Conservation (phyloP, 2,329 filamentous ascomycete genomes). For the Cladosporium colombiae region DNA sequence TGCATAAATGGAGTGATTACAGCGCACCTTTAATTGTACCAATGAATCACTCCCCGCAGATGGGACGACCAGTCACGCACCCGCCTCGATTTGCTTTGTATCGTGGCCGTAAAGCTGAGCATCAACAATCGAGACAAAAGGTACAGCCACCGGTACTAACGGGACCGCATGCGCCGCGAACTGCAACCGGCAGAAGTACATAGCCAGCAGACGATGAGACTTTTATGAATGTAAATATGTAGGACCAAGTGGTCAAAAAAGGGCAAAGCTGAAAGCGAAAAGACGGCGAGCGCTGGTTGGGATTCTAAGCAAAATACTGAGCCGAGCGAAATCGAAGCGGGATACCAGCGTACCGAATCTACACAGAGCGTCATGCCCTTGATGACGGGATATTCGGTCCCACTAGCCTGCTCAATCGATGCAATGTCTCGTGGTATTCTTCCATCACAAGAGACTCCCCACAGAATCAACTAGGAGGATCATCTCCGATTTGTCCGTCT, state of each 20-base stretch:
- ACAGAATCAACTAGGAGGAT: no score
- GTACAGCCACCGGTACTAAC: neutral
- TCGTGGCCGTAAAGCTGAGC: neutral
- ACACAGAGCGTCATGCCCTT: no score
- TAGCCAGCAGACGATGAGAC: neutral
- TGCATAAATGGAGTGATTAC: neutral
- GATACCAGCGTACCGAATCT: no score
- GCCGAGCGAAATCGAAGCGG: no score
- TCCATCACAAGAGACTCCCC: no score
- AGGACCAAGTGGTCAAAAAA: neutral
- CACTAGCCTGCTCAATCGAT: no score
- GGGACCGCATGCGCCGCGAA: neutral
- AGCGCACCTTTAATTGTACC: neutral
- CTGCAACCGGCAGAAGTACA: neutral
- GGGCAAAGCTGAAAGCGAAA: neutral
- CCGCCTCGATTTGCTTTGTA: neutral
- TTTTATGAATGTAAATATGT: constrained; percentile 12
- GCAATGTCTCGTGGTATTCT: no score
- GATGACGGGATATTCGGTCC: no score
- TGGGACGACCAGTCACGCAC: neutral
- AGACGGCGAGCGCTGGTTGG: neutral
- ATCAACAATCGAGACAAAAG: neutral
- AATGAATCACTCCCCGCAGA: neutral
- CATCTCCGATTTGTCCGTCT: no score
- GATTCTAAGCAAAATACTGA: neutral